Evolutionary conservation across 1,284 basidiomycete genomes (phyloP).

Genomic region (Apiotrichum montevideense): DNA sequence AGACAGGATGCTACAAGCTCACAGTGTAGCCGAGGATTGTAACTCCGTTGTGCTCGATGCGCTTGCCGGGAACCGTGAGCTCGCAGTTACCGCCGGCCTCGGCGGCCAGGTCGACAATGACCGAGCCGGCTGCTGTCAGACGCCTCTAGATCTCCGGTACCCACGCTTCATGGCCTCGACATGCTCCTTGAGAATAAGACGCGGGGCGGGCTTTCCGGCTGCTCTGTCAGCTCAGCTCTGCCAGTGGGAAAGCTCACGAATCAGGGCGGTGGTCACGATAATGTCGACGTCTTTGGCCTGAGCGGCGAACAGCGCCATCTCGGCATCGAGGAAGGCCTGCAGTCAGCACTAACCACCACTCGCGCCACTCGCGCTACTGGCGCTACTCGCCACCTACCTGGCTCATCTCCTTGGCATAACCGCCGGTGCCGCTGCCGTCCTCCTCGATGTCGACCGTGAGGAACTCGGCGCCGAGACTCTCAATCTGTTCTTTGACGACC

Average conservation of each 20-base stretch:
- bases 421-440: constrained; percentile 69
- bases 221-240: constrained; percentile 50
- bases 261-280: constrained; percentile 61
- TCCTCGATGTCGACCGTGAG: constrained; percentile 69
- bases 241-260: constrained; percentile 46
- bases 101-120: constrained; percentile 75
- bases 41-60: constrained; percentile 59
- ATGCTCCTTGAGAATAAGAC: constrained; percentile 71
- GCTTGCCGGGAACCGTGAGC: constrained; percentile 65
- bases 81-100: constrained; percentile 80
- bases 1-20: not conserved
- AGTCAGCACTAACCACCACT: not conserved
- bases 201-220: constrained; percentile 75
- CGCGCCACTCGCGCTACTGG: too few relatives aligned
- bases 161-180: constrained; percentile 72
- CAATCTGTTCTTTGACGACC: constrained; percentile 75
- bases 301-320: constrained; percentile 78
- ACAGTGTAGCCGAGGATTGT: constrained; percentile 62
- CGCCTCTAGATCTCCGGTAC: not conserved
- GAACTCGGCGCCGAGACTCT: constrained; percentile 79
- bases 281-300: constrained; percentile 82
- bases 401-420: constrained; percentile 84
- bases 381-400: constrained; percentile 52
- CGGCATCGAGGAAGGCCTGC: constrained; percentile 64
- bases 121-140: constrained; percentile 53